Percentiles rank a stretch among this genome's conserved stretches.
These are phyloP conservation scores for Ogataea pini DNA, from an alignment of 805 yeast species.

Conservation along the genomic window DNA sequence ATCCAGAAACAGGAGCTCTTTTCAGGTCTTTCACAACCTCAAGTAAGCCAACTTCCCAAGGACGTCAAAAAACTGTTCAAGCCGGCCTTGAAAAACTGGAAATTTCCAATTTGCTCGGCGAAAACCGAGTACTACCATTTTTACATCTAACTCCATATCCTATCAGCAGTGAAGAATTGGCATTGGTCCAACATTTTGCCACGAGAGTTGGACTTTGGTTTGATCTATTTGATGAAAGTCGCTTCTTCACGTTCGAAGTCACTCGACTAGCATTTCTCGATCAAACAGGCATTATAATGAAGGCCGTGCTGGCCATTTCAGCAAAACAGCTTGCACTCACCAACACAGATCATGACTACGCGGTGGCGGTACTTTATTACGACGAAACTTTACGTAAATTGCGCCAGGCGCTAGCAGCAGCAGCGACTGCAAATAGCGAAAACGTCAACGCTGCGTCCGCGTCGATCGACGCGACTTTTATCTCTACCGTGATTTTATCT, in stretches of 20 bases:
- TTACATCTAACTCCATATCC: background rate
- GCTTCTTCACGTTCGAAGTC: conserved; percentile 6
- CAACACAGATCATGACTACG: conserved; percentile 10
- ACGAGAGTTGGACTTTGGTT: conserved; percentile 15
- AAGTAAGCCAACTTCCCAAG: background rate
- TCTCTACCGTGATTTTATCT: conserved; percentile 15
- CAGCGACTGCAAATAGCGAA: background rate
- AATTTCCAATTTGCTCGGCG: conserved; percentile 5
- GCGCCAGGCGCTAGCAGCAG: conserved; percentile 6
- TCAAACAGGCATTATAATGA: conserved; percentile 12
- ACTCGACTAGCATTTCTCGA: conserved; percentile 15
- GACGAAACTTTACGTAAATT: conserved; percentile 13
- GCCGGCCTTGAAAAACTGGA: no score
- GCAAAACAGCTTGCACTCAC: conserved; percentile 17
- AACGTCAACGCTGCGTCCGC: background rate
- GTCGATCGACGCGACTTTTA: conserved; percentile 11
- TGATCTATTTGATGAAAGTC: conserved; percentile 14
- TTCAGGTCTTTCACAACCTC: conserved; percentile 4
- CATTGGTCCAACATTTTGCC: conserved; percentile 13
- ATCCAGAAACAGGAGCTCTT: conserved; percentile 6
- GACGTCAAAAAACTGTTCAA: no score
- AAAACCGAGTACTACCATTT: background rate
- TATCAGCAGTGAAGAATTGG: conserved; percentile 6
- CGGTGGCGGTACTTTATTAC: conserved; percentile 14
- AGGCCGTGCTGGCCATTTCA: conserved; percentile 14